Base-by-base conservation (phyloP, 805 yeast species). In the Peterozyma toletana region DNA sequence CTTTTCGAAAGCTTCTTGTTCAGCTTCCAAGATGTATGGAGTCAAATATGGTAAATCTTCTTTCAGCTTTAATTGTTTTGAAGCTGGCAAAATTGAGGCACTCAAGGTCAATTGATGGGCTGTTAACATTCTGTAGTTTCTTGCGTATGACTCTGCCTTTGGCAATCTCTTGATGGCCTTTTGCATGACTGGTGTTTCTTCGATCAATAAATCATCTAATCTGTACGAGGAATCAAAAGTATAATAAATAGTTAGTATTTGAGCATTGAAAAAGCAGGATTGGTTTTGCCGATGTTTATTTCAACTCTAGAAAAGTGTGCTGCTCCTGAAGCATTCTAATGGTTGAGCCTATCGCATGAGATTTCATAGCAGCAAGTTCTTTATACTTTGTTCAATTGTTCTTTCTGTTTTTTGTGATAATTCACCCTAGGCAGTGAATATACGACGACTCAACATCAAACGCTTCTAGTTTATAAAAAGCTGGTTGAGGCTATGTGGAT, bases 1-100 rank as follows among this genome's bases (percentile, higher is more conserved):
- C 70, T 83, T 88, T 75, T 93, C 99, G 51, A 76, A 73, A 40
- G 81, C 83, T 67, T 87, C 97, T 57, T 86, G 87, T 73, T 93
- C 98, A 49, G 91, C 95, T 74, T 93, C 97, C 60, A 90, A 77
- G 50, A 93, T 71, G 72, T 85, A 86, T 55, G 96, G 97, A 48
- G 86, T 67, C 61, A 93, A 75, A 71, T 89, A 90, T 55, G 85
- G 85, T 46, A 68, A 67, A 65, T 87, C 96, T 50, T 91, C 91
- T 59, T 80, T 86, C 30, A 88, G 78, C 64, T 80, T 78, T 50
- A 86, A 71, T 57, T 83, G 84, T 68, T 91, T 83, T 59, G 76
- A 75, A 50, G 78, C 73, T 57, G 98, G 96, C 57, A 93, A 76
- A 49, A 93, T 67, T 59, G 86, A 89, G 65, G 88, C 95, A 45